A percentile compares a stretch with the other conserved stretches of the same genome.
These are phyloP conservation scores for Barnettozyma vustinii DNA, from an alignment of 805 yeast genomes.

Conservation along the genomic window DNA sequence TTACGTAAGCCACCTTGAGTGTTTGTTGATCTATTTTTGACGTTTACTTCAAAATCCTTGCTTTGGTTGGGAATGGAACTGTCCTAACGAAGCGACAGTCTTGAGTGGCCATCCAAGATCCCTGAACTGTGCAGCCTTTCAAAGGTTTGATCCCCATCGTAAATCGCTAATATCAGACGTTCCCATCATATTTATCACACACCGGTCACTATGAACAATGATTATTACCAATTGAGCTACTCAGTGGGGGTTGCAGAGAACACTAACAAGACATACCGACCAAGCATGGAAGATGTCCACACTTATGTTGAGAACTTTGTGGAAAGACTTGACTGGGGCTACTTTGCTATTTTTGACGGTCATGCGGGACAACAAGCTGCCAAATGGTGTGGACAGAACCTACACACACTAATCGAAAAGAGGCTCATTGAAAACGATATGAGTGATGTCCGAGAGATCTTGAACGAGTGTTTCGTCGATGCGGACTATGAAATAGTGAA, in stretches of 20 bases:
- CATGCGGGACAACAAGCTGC: conserved; percentile 95
- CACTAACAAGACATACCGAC: conserved; percentile 71
- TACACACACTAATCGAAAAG: conserved; percentile 65
- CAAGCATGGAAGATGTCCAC: conserved; percentile 95
- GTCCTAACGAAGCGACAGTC: background rate
- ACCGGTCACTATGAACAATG: conserved; percentile 1
- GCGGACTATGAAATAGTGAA: conserved; percentile 68
- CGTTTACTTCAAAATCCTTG: background rate
- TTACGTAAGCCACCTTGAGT: background rate
- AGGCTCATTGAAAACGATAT: conserved; percentile 44
- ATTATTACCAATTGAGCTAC: conserved; percentile 51
- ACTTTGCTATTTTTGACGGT: conserved; percentile 93
- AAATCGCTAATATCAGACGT: no score
- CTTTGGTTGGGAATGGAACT: background rate
- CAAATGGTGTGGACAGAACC: conserved; percentile 86
- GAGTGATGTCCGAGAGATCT: conserved; percentile 55
- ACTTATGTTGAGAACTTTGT: conserved; percentile 89
- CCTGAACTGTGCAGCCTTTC: background rate
- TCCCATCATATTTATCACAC: background rate
- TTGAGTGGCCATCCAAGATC: background rate
- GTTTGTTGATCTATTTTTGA: background rate
- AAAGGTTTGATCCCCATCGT: no score
- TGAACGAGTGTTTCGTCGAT: conserved; percentile 63
- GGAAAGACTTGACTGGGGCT: conserved; percentile 89
- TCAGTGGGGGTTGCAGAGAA: conserved; percentile 91